These are phyloP conservation scores for Aspergillus clavatus DNA, from an alignment of 2,329 filamentous ascomycete species.

Conservation along the genomic window DNA sequence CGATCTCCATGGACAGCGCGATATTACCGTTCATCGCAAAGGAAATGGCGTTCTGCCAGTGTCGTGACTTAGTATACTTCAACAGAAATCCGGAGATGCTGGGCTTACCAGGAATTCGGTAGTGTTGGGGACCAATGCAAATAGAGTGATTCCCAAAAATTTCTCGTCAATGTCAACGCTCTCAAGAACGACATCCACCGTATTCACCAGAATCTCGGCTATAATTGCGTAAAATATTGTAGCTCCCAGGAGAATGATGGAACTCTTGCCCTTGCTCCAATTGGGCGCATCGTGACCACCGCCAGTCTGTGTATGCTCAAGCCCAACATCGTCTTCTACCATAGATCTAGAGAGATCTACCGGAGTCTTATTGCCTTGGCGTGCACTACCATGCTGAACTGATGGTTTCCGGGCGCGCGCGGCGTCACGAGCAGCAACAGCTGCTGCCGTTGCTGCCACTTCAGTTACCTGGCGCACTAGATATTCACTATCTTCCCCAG, in stretches of 20 bases:
- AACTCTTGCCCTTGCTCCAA: slow-evolving; percentile 89
- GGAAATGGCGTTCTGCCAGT: slow-evolving; percentile 82
- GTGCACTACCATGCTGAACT: slow-evolving; percentile 30
- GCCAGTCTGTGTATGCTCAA: slow-evolving; percentile 42
- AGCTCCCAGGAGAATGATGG: slow-evolving; percentile 79
- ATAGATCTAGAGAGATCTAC: slow-evolving; percentile 34
- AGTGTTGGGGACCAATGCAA: slow-evolving; percentile 94
- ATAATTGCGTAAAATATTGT: slow-evolving; percentile 94
- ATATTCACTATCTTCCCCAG: slow-evolving; percentile 73
- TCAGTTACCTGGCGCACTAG: slow-evolving; percentile 86
- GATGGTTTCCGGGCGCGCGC: slow-evolving; percentile 50
- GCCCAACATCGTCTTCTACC: slow-evolving; percentile 44
- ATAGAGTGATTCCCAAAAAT: slow-evolving; percentile 92
- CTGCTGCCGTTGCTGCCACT: slow-evolving; percentile 85
- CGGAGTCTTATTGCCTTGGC: slow-evolving; percentile 34
- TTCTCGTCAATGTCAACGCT: slow-evolving; percentile 93
- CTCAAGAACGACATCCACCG: slow-evolving; percentile 90
- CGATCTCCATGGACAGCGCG: slow-evolving; percentile 97
- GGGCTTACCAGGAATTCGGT: slow-evolving; percentile 87
- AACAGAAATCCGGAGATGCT: neutral
- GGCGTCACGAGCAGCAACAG: slow-evolving; percentile 77
- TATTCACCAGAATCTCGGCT: slow-evolving; percentile 93
- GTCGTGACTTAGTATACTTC: neutral
- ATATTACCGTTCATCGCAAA: slow-evolving; percentile 99
- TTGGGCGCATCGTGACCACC: slow-evolving; percentile 97